These are phyloP conservation scores for Huntiella abstrusa DNA, from an alignment of 2,329 filamentous ascomycete species.

Conservation along the genomic window DNA sequence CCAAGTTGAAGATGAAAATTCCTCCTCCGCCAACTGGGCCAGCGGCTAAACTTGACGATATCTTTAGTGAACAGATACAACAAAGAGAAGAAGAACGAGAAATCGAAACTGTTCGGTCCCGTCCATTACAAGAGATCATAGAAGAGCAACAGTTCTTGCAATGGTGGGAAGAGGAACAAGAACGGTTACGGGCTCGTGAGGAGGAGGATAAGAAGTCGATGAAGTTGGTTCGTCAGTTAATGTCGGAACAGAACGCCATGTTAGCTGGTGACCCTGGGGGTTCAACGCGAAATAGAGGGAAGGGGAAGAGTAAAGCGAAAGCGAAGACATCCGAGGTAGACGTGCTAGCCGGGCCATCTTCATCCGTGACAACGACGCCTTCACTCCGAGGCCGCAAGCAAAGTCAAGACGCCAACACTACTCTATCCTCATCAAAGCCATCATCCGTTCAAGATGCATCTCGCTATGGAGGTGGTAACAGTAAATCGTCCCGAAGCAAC, in stretches of 20 bases:
- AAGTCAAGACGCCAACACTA: not conserved
- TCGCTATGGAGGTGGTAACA: not conserved
- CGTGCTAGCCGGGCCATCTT: not conserved
- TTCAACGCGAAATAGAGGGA: not conserved
- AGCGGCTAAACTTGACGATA: conserved; percentile 53
- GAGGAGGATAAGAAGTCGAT: conserved; percentile 13
- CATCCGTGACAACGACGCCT: not conserved
- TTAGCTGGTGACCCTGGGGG: not conserved
- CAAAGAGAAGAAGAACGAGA: conserved; percentile 54
- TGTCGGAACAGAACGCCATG: conserved; percentile 1
- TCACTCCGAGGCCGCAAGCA: not conserved
- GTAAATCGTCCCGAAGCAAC: not conserved
- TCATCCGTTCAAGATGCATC: not conserved
- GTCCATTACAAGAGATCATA: conserved; percentile 85
- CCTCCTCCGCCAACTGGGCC: conserved; percentile 7
- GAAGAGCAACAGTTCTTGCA: conserved; percentile 92
- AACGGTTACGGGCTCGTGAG: conserved; percentile 47
- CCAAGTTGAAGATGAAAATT: conserved; percentile 36
- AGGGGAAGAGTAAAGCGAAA: conserved; percentile 2
- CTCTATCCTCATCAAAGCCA: not conserved
- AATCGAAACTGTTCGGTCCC: conserved; percentile 68
- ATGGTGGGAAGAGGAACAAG: conserved; percentile 84
- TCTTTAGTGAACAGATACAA: conserved; percentile 62
- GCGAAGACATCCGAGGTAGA: not conserved
- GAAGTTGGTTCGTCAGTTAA: conserved; percentile 2